These are phyloP conservation scores for Nasturtium officinale DNA, from an alignment of 345 rosid genomes.

Conservation along the genomic window DNA sequence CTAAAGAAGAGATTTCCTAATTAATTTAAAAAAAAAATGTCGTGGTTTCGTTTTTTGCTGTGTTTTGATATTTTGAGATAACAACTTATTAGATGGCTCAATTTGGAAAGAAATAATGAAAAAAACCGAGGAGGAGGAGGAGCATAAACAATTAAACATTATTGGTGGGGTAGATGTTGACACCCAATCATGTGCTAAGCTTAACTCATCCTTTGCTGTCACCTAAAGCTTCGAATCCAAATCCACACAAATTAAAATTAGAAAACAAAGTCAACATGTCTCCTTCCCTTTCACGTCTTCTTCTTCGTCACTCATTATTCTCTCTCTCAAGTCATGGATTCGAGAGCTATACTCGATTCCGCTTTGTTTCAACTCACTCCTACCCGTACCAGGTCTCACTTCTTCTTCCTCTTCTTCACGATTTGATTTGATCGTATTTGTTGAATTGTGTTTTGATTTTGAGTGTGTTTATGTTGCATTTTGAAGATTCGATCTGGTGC, in stretches of 20 bases:
- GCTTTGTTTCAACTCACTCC: conserved; percentile 91
- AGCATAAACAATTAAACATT: conserved; percentile 33
- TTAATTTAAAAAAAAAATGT: too few relatives aligned
- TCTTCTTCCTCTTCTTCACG: not conserved
- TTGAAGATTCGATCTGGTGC: conserved; percentile 75
- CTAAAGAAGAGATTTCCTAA: not conserved
- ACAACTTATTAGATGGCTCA: not conserved
- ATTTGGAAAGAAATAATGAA: not conserved
- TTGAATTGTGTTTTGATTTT: not conserved
- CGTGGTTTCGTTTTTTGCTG: too few relatives aligned
- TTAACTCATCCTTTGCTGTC: conserved; percentile 48
- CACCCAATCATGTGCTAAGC: conserved; percentile 28
- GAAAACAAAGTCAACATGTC: conserved; percentile 18
- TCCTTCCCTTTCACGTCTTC: conserved; percentile 31
- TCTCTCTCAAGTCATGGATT: conserved; percentile 53
- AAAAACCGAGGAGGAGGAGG: conserved; percentile 9
- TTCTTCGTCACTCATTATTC: conserved; percentile 14
- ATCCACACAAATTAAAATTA: not conserved
- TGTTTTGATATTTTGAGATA: not conserved
- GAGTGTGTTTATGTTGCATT: not conserved
- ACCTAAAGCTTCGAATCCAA: conserved; percentile 40
- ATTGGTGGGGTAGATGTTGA: conserved; percentile 26
- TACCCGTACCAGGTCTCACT: conserved; percentile 74
- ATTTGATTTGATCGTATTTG: not conserved
- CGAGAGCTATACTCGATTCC: conserved; percentile 58